Evolutionary conservation across 345 rosid genomes (phyloP).

Genomic region (Brassica carinata): DNA sequence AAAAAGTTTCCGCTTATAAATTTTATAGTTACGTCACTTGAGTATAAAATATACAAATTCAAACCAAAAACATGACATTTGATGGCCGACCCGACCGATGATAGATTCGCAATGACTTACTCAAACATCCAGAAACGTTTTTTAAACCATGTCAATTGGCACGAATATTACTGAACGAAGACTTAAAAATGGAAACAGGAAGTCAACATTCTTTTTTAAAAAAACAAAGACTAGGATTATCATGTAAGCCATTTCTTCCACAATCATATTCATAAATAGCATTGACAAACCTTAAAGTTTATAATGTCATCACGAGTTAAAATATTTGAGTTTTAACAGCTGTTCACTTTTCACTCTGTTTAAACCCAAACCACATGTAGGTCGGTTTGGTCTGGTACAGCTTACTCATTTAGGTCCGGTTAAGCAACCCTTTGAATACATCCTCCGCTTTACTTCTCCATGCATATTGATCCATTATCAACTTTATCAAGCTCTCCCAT

Average conservation of each 20-base stretch:
- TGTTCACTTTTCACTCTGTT: neutral
- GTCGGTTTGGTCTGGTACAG: conserved; percentile 15
- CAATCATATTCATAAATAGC: conserved; percentile 16
- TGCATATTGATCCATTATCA: conserved; percentile 4
- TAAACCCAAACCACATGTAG: neutral
- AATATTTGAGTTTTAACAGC: neutral
- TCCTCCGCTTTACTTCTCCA: neutral
- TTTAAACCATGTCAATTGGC: neutral
- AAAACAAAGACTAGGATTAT: neutral
- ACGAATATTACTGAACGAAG: neutral
- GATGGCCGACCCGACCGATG: conserved; percentile 34
- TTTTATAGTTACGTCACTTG: neutral
- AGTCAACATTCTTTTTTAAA: neutral
- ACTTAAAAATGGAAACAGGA: conserved; percentile 12
- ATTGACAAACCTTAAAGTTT: conserved; percentile 2
- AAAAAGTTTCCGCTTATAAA: neutral
- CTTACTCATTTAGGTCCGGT: neutral
- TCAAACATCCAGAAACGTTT: conserved; percentile 11
- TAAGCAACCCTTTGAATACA: neutral
- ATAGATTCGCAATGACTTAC: conserved; percentile 18
- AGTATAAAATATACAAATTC: neutral
- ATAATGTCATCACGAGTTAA: neutral
- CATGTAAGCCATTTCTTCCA: conserved; percentile 7
- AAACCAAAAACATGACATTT: conserved; percentile 5
- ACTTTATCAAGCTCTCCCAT: conserved; percentile 55